Percentiles rank a stretch among this genome's conserved stretches.
Conservation (phyloP, 345 rosid genomes). For the Raphanus sativus region DNA sequence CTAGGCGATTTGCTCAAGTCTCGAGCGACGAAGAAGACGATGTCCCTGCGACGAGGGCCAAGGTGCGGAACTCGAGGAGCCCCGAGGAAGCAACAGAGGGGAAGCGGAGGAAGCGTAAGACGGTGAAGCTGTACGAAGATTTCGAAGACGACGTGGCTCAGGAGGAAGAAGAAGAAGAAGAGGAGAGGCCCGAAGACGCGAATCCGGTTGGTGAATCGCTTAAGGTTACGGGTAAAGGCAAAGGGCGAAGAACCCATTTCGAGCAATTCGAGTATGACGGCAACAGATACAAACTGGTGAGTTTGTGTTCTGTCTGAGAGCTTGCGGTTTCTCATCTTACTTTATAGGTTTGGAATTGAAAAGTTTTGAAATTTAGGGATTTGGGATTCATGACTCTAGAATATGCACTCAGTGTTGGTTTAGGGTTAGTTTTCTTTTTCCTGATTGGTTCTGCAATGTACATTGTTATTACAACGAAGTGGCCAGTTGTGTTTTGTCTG, state of each 20-base stretch:
- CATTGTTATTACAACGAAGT: neutral
- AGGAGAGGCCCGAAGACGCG: conserved; percentile 70
- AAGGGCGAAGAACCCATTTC: conserved; percentile 59
- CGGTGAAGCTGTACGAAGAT: conserved; percentile 50
- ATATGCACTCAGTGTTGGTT: neutral
- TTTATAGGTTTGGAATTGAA: neutral
- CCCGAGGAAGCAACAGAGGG: conserved; percentile 36
- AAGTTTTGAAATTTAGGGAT: neutral
- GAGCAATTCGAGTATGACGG: conserved; percentile 79
- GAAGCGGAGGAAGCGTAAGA: conserved; percentile 55
- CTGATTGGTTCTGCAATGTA: neutral
- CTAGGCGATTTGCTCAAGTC: conserved; percentile 71
- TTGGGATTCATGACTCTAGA: neutral
- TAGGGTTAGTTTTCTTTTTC: neutral
- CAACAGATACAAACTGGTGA: conserved; percentile 73
- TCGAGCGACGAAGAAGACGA: conserved; percentile 87
- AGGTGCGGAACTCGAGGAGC: conserved; percentile 33
- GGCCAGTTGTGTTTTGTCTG: neutral
- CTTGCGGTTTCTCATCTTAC: neutral
- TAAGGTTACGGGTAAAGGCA: conserved; percentile 76
- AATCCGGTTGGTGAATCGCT: conserved; percentile 67
- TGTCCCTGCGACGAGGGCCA: conserved; percentile 28
- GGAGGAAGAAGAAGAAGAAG: conserved; percentile 48
- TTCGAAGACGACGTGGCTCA: conserved; percentile 34
- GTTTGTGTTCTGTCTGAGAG: conserved; percentile 16